Evolutionary conservation across 129 eudicot genomes (phyloP), one percentile per base, ranked within the genome.

Genomic region (Lactuca sativa): DNA sequence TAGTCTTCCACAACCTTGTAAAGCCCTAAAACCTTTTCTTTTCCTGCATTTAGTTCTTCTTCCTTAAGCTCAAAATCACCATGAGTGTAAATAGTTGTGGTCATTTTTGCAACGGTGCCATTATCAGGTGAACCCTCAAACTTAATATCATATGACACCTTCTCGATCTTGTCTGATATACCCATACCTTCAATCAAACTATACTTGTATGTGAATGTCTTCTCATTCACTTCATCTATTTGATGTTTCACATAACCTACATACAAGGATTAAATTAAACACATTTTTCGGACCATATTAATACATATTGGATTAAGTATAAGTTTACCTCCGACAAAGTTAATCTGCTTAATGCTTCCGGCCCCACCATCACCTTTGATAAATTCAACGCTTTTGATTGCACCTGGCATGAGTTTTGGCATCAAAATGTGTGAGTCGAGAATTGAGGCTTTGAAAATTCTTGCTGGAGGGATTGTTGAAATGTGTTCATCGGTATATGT

Each of bases 1-100:
- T 84, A 84, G 17, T 77, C 83, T 77, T 87, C 89, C 61, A 87
- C 89, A 66, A 74, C 84, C 69, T 82, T 86, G 85, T 78, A 86
- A 56, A 78, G 75, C 25, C 81, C 86, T 72, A 78, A n/a, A 2
- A 76, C 86, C 81, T 69, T 81, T 30, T 81, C 83, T 73, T 84
- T 87, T n/a, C 89, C 87, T 4, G 89, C 87, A 36, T 77, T 84
- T 10, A 84, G 71, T 14, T 79, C 82, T 47, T 83, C 85, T 43
- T 83, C 89, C 32, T 81, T 81, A 32, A 86, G 64, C 56, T 37
- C 80, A 70, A 83, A 78, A 13, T 83, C 80, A 17, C 66, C 77
- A 14, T 33, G 67, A 0, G 86, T 81, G 37, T 78, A 75, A 53
- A 75, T 81, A n/a, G 71, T 86, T 47, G 82, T 83, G 13, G 78